Conservation (phyloP, 2,329 filamentous ascomycete genomes). For the Sphaerulina vaccinii region DNA sequence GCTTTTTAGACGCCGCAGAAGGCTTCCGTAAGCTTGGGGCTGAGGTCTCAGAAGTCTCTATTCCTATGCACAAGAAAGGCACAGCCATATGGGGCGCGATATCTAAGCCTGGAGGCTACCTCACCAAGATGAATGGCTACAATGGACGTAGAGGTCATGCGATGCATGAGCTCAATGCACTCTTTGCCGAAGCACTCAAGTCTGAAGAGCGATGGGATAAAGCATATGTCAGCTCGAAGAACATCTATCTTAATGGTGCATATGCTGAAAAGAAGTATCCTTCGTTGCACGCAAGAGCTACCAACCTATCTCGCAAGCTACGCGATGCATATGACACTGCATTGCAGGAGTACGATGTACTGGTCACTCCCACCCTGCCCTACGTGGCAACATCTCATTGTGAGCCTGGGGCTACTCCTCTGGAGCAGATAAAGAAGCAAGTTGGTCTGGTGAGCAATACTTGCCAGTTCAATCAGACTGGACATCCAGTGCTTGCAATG, state of each 20-base stretch:
- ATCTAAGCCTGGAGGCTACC: background rate
- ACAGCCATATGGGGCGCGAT: background rate
- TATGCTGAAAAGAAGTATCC: background rate
- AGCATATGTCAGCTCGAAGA: background rate
- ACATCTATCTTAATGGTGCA: background rate
- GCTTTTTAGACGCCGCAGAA: background rate
- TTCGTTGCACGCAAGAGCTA: background rate
- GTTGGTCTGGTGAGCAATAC: constrained; percentile 59
- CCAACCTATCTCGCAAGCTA: background rate
- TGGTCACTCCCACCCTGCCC: constrained; percentile 51
- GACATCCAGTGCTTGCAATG: constrained; percentile 50
- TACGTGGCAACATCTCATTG: constrained; percentile 49
- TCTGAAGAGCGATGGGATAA: background rate
- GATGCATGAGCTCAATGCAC: background rate
- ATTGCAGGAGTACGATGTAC: constrained; percentile 44
- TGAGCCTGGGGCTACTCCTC: constrained; percentile 40
- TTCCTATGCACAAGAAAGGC: background rate
- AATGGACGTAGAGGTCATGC: background rate
- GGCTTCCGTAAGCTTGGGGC: background rate
- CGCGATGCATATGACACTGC: constrained; percentile 36
- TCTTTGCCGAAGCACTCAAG: background rate
- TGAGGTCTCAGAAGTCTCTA: background rate
- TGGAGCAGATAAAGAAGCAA: constrained; percentile 50
- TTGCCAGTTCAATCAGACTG: constrained; percentile 52
- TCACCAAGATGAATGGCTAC: background rate